phyloP scores from a whole-genome alignment of 2,329 filamentous ascomycete species.

The Colletotrichum zoysiae region DNA sequence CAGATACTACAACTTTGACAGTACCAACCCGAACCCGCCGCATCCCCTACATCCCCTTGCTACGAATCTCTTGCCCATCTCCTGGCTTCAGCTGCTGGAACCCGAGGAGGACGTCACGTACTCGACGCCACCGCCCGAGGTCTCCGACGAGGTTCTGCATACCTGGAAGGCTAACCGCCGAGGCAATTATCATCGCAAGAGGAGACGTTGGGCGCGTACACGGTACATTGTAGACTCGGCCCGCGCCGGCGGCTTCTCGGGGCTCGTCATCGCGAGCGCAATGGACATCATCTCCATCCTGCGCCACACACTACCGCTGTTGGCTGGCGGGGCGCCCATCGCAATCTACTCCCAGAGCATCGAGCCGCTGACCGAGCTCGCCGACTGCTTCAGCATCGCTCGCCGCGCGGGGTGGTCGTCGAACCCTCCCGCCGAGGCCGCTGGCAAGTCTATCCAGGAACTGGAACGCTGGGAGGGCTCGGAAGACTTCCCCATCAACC shows the following conservation, averaged over 20 bases:
- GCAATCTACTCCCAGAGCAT: slow-evolving; percentile 87
- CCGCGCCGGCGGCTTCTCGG: slow-evolving; percentile 82
- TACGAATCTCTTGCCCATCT: slow-evolving; percentile 84
- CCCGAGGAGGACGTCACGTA: slow-evolving; percentile 83
- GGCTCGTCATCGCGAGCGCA: slow-evolving; percentile 82
- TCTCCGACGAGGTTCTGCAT: slow-evolving; percentile 71
- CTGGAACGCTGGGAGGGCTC: slow-evolving; percentile 70
- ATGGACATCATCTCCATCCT: slow-evolving; percentile 87
- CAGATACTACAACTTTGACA: slow-evolving; percentile 90
- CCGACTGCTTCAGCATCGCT: slow-evolving; percentile 86
- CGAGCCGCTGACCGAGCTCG: slow-evolving; percentile 81
- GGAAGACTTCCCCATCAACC: slow-evolving; percentile 88
- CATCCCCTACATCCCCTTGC: slow-evolving; percentile 80
- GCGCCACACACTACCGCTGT: slow-evolving; percentile 79
- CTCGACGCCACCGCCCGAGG: slow-evolving; percentile 69
- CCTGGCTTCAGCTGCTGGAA: slow-evolving; percentile 90
- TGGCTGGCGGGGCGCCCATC: slow-evolving; percentile 85
- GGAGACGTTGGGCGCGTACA: slow-evolving; percentile 81
- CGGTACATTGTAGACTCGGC: slow-evolving; percentile 81
- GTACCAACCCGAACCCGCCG: slow-evolving; percentile 69
- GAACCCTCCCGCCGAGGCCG: slow-evolving; percentile 60
- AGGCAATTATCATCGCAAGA: slow-evolving; percentile 89
- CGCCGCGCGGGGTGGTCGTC: slow-evolving; percentile 81
- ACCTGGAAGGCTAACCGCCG: slow-evolving; percentile 85
- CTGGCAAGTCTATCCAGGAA: slow-evolving; percentile 60